phyloP scores from a whole-genome alignment of 805 yeast genomes.

The Scheffersomyces stipitis region DNA sequence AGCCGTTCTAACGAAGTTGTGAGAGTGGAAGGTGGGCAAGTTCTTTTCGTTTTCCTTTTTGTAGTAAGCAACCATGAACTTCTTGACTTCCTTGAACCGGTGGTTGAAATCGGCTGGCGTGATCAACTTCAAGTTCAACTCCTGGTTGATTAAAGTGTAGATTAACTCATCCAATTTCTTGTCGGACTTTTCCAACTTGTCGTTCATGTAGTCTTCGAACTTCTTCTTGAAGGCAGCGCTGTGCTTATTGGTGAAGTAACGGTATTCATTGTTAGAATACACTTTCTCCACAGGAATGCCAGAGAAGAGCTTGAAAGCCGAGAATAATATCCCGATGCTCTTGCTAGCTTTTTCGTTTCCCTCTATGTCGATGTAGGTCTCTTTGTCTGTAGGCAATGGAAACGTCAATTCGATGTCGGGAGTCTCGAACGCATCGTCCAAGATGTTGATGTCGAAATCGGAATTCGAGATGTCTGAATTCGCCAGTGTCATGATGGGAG shows the following conservation, averaged over 20 bases:
- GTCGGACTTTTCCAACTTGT: slow-evolving; percentile 32
- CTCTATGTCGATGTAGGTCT: slow-evolving; percentile 26
- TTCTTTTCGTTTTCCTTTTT: slow-evolving; percentile 34
- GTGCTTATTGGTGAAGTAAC: slow-evolving; percentile 33
- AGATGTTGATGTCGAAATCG: slow-evolving; percentile 39
- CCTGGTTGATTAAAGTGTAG: slow-evolving; percentile 34
- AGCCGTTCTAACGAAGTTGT: slow-evolving; percentile 30
- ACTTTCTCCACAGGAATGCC: slow-evolving; percentile 27
- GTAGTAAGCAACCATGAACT: slow-evolving; percentile 39
- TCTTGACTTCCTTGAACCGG: slow-evolving; percentile 37
- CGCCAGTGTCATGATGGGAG: too few species aligned
- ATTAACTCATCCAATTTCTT: slow-evolving; percentile 35
- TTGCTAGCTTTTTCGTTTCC: slow-evolving; percentile 27
- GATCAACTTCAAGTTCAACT: slow-evolving; percentile 37
- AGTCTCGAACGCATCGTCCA: slow-evolving; percentile 28
- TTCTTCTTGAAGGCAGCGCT: slow-evolving; percentile 26
- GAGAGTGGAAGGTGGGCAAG: slow-evolving; percentile 31
- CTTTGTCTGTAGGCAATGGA: slow-evolving; percentile 40
- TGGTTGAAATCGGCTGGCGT: slow-evolving; percentile 28
- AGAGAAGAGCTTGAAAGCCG: slow-evolving; percentile 31
- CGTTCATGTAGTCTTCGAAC: slow-evolving; percentile 29
- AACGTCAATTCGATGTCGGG: slow-evolving; percentile 35
- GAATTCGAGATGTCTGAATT: slow-evolving; percentile 11
- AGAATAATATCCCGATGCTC: slow-evolving; percentile 26
- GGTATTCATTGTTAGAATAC: slow-evolving; percentile 34